phyloP scores from a whole-genome alignment of 495 filamentous ascomycete species.

The Neurospora sp. region DNA sequence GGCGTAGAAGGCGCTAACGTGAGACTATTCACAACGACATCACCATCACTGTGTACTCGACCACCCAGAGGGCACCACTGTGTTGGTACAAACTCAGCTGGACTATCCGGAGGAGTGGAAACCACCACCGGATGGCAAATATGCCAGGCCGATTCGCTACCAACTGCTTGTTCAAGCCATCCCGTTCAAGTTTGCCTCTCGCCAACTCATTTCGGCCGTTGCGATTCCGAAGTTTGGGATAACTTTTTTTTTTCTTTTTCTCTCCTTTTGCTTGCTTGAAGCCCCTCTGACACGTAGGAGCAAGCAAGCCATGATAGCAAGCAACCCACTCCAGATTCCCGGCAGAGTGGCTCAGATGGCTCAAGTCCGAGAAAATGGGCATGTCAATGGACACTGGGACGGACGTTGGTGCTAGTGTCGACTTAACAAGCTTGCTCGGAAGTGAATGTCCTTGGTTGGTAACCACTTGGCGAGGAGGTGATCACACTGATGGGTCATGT shows the following conservation, averaged over 20 bases:
- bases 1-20: neutral
- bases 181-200: neutral
- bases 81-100: neutral
- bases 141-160: neutral
- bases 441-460: neutral
- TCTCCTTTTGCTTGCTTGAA: neutral
- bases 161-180: neutral
- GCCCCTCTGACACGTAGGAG: neutral
- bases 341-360: neutral
- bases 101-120: neutral
- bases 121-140: neutral
- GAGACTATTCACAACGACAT: neutral
- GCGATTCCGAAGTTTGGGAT: neutral
- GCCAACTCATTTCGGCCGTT: neutral
- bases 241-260: neutral
- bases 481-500: neutral
- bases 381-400: neutral
- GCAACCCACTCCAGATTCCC: neutral
- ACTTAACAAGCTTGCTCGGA: neutral
- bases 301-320: neutral
- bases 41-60: neutral
- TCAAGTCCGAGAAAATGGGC: neutral
- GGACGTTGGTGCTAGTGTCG: neutral
- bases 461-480: neutral
- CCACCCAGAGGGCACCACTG: neutral